These are phyloP conservation scores for Mikania micrantha DNA, from an alignment of 129 eudicot species.

Conservation along the genomic window DNA sequence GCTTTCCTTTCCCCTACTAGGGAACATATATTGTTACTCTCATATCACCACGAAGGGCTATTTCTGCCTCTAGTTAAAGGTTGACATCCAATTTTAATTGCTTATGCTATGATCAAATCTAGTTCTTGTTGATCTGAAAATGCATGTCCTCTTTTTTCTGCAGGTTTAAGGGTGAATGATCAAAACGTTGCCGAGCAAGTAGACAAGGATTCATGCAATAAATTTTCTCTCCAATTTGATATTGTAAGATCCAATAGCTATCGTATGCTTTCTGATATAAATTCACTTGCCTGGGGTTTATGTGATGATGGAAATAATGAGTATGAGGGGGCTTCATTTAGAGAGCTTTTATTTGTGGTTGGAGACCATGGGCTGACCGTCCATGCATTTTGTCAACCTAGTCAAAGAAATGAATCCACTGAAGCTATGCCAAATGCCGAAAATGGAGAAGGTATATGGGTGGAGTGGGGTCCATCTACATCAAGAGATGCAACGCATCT, in stretches of 20 bases:
- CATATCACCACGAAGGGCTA: constrained; percentile 59
- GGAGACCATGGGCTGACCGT: constrained; percentile 69
- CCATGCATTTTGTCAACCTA: constrained; percentile 58
- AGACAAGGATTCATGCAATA: constrained; percentile 17
- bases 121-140: background rate
- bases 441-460: constrained; percentile 63
- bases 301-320: constrained; percentile 62
- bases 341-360: constrained; percentile 73
- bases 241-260: constrained; percentile 23
- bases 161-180: constrained; percentile 39
- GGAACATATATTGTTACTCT: constrained; percentile 39
- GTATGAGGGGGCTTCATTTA: constrained; percentile 44
- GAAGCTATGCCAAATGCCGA: constrained; percentile 32
- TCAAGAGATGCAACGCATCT: constrained; percentile 20
- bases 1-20: constrained; percentile 50
- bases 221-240: constrained; percentile 22
- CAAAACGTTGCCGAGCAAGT: constrained; percentile 29
- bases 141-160: constrained; percentile 12
- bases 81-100: constrained; percentile 21
- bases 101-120: constrained; percentile 2
- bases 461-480: constrained; percentile 83
- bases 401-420: constrained; percentile 23
- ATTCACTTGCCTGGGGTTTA: constrained; percentile 80
- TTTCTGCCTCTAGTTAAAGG: constrained; percentile 73
- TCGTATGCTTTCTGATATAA: constrained; percentile 56